A percentile compares a stretch with the other conserved stretches of the same genome.
Evolutionary conservation across 257 asterid species (phyloP).

Genomic region (Haberlea rhodopensis): DNA sequence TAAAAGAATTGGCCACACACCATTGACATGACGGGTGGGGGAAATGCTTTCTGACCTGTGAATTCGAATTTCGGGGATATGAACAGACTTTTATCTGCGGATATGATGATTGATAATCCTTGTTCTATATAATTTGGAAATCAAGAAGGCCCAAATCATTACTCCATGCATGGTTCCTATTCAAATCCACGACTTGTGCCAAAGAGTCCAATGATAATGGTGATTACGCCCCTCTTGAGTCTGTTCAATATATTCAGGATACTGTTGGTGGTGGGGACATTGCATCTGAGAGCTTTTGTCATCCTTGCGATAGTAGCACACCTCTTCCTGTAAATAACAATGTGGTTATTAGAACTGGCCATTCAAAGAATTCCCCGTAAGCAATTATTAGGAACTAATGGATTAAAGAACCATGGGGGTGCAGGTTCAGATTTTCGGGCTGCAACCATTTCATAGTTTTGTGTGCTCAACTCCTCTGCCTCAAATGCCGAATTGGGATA

Average conservation of each 20-base stretch:
- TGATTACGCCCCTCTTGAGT: slow-evolving; percentile 24
- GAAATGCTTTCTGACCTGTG: slow-evolving; percentile 35
- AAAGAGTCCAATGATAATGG: slow-evolving; percentile 27
- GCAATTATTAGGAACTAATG: slow-evolving; percentile 35
- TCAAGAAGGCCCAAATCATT: slow-evolving; percentile 36
- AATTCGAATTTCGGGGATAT: slow-evolving; percentile 26
- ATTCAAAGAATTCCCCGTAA: slow-evolving; percentile 29
- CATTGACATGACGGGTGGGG: slow-evolving; percentile 34
- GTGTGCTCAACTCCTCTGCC: slow-evolving; percentile 37
- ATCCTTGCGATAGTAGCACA: slow-evolving; percentile 28
- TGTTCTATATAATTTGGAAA: slow-evolving; percentile 32
- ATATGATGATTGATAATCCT: slow-evolving; percentile 31
- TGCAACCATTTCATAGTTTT: slow-evolving; percentile 37
- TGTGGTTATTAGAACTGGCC: slow-evolving; percentile 24
- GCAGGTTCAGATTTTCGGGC: slow-evolving; percentile 37
- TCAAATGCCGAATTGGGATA: slow-evolving; percentile 41
- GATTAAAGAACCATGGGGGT: slow-evolving; percentile 34
- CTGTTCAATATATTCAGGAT: slow-evolving; percentile 29
- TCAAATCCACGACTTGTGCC: slow-evolving; percentile 29
- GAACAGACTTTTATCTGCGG: slow-evolving; percentile 30
- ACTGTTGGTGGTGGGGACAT: slow-evolving; percentile 25
- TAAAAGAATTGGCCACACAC: slow-evolving; percentile 55
- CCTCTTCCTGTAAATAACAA: slow-evolving; percentile 23
- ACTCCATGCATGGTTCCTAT: slow-evolving; percentile 20
- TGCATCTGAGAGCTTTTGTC: slow-evolving; percentile 24